Percentiles rank a stretch among this genome's conserved stretches.
Conservation (phyloP, 257 asterid genomes). For the Solanum arcanum region DNA sequence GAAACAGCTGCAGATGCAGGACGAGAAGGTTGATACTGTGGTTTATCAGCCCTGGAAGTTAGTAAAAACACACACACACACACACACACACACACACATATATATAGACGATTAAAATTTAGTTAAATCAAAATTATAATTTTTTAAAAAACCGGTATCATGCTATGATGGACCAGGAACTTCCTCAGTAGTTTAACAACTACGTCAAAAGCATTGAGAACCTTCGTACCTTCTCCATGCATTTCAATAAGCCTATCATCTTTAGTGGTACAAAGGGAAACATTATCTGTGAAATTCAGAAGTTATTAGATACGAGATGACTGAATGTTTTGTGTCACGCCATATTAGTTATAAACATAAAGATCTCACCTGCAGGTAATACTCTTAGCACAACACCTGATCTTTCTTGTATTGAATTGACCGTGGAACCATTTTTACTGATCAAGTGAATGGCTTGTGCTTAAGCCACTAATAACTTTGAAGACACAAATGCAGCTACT, state of each 20-base stretch:
- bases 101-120: background rate
- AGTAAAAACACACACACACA: background rate
- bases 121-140: slow-evolving; percentile 35
- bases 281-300: slow-evolving; percentile 34
- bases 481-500: slow-evolving; percentile 28
- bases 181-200: slow-evolving; percentile 71
- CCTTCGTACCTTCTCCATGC: slow-evolving; percentile 76
- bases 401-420: slow-evolving; percentile 66
- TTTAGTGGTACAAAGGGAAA: slow-evolving; percentile 55
- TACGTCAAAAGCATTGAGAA: slow-evolving; percentile 66
- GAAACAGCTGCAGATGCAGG: background rate
- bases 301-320: background rate
- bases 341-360: background rate
- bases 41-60: slow-evolving; percentile 43
- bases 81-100: background rate
- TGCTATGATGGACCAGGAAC: slow-evolving; percentile 75
- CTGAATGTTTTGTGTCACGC: background rate
- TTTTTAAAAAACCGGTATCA: slow-evolving; percentile 74
- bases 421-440: slow-evolving; percentile 67
- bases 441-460: slow-evolving; percentile 69
- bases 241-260: slow-evolving; percentile 81
- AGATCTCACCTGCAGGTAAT: slow-evolving; percentile 39
- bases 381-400: slow-evolving; percentile 56
- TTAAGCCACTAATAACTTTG: slow-evolving; percentile 57
- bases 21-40: slow-evolving; percentile 8